Evolutionary conservation across 306 rosid species (phyloP), one percentile per base, ranked within the genome.

Genomic region (Quercus glauca): DNA sequence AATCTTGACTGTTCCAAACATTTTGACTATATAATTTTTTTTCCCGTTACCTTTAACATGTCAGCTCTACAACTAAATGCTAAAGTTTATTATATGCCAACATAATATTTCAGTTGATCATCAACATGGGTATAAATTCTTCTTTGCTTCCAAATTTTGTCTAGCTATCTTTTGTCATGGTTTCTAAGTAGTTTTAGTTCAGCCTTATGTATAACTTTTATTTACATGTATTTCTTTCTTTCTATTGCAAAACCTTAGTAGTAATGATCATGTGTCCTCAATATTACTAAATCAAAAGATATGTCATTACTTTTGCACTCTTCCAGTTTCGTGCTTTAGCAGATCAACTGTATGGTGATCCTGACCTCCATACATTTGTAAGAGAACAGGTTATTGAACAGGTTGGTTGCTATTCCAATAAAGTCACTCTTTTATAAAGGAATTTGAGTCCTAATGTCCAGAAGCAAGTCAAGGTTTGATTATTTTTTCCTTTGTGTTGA

Each of bases 321-420:
- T 82, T 73, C 52, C 92, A 94, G 98, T 94, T 94, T 84, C 93
- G 97, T 51, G 86, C 98, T 71, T 76, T 94, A 82, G 92, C 98
- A 45, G 98, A 94, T 83, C 98, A 94, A 55, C 93, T 94, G 13
- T 91, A 94, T 71, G 94, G 98, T 33, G 91, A 97, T 79, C 78
- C 94, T 17, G 91, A 89, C 20, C 88, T 87, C 79, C 97, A 94
- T 87, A 80, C 87, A 23, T 79, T 85, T 84, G 97, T 94, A 77
- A 80, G 98, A 76, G 89, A 89, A 79, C 94, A 92, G 80, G 79
- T 94, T 85, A 25, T 87, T 86, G 73, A 74, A 75, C 98, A 94
- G 98, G 98, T 94, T 84, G 4, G 71, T 71, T 75, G 23, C 14
- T 55, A 55, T 19, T 55, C 60, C 60, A 19, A 18, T 55, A 5